Evolutionary conservation across 371 early-diverging fungal genomes (phyloP).

Genomic region (Hamiltosporidium tvaerminnensis): DNA sequence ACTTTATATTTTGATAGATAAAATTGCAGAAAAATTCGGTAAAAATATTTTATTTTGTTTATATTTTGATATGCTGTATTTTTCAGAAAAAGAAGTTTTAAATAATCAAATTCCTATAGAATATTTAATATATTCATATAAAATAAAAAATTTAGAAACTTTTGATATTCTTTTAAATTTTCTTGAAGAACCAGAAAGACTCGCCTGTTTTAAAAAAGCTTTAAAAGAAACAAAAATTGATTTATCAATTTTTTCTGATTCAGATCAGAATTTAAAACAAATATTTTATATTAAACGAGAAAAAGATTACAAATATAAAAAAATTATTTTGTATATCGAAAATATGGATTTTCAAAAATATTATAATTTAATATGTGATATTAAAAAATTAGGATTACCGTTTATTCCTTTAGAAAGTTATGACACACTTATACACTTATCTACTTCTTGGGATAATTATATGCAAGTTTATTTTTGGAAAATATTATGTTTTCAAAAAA

Average conservation of each 20-base stretch:
- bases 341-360: constrained; percentile 9
- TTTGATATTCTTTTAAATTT: neutral
- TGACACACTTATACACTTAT: constrained; percentile 5
- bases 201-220: neutral
- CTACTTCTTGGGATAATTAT: constrained; percentile 18
- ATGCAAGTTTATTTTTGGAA: constrained; percentile 29
- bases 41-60: neutral
- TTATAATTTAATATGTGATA: constrained; percentile 9
- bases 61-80: neutral
- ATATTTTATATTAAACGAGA: neutral
- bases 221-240: neutral
- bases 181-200: neutral
- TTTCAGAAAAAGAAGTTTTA: neutral
- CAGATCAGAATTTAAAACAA: neutral
- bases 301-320: neutral
- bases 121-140: neutral
- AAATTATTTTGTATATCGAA: neutral
- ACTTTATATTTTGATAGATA: neutral
- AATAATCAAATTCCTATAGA: neutral
- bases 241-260: neutral
- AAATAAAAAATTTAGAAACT: neutral
- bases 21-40: neutral
- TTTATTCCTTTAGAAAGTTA: constrained; percentile 12
- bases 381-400: constrained; percentile 6
- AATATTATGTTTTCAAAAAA: constrained; percentile 21